Evolutionary conservation across 495 filamentous ascomycete species (phyloP).

Genomic region (Lineolata rhizophorae): DNA sequence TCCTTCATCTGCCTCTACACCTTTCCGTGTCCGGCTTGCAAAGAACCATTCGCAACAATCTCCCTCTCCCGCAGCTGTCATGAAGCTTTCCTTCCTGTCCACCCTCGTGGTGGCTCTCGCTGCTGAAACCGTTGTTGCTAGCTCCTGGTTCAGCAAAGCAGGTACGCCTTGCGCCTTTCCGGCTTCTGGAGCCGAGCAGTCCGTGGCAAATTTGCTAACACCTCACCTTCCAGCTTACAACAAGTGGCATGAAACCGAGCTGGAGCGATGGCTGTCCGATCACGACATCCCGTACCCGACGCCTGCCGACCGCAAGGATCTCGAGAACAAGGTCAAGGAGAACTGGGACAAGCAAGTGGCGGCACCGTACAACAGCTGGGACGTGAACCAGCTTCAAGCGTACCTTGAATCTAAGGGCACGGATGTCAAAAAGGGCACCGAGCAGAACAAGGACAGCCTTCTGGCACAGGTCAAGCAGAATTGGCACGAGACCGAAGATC

Average conservation of each 20-base stretch:
- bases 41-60: no score
- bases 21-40: no score
- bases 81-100: conserved; percentile 51
- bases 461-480: conserved; percentile 40
- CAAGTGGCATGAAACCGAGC: conserved; percentile 95
- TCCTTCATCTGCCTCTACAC: no score
- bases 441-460: conserved; percentile 41
- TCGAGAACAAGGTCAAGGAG: conserved; percentile 40
- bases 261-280: conserved; percentile 92
- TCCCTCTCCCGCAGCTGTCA: no score
- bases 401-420: conserved; percentile 49
- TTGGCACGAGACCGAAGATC: conserved; percentile 61
- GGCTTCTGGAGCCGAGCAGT: conserved; percentile 1
- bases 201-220: conserved; percentile 1
- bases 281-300: conserved; percentile 59
- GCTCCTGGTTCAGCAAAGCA: conserved; percentile 64
- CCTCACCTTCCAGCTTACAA: conserved; percentile 68
- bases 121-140: conserved; percentile 42
- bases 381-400: conserved; percentile 34
- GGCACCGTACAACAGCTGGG: conserved; percentile 50
- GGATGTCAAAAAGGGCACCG: conserved; percentile 37
- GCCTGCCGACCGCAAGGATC: conserved; percentile 27
- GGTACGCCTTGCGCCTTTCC: conserved; percentile 24
- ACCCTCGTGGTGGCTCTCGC: conserved; percentile 50
- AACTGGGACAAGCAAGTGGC: conserved; percentile 55